These are phyloP conservation scores for Aspergillus hiratsukae DNA, from an alignment of 2,329 filamentous ascomycete species.

Conservation along the genomic window DNA sequence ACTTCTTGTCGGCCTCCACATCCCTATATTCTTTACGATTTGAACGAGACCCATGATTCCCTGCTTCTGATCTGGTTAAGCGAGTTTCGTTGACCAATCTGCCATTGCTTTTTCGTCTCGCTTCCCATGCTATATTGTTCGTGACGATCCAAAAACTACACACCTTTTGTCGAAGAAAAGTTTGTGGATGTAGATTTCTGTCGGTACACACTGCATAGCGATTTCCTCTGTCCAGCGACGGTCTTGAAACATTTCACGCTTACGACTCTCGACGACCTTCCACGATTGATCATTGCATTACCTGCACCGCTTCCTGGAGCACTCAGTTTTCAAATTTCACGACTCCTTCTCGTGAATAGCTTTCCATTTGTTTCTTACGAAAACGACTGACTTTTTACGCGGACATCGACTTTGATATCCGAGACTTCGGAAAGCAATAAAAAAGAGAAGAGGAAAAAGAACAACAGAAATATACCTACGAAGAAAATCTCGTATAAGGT, in stretches of 20 bases:
- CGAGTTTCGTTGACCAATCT: conserved; percentile 19
- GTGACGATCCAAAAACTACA: conserved; percentile 9
- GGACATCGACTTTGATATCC: background rate
- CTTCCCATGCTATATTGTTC: conserved; percentile 8
- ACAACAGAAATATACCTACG: background rate
- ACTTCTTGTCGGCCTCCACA: conserved; percentile 20
- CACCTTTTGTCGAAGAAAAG: conserved; percentile 6
- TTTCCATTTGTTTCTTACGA: conserved; percentile 15
- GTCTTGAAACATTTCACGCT: conserved; percentile 25
- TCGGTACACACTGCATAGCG: conserved; percentile 15
- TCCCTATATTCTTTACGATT: conserved; percentile 34
- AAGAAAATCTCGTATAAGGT: conserved; percentile 4
- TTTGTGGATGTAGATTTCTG: conserved; percentile 22
- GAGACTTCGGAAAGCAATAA: background rate
- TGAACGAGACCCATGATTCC: conserved; percentile 41
- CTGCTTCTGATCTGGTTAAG: conserved; percentile 27
- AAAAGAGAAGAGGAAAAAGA: background rate
- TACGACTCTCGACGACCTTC: conserved; percentile 32
- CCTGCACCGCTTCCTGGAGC: conserved; percentile 19
- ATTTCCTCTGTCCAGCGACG: conserved; percentile 14
- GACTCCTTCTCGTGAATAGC: conserved; percentile 2
- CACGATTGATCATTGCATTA: conserved; percentile 25
- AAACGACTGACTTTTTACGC: conserved; percentile 6
- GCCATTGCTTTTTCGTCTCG: conserved; percentile 12
- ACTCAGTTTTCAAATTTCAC: conserved; percentile 6